Base-by-base conservation (phyloP, 164 flowering plant genomes). In the Liriodendron chinense region DNA sequence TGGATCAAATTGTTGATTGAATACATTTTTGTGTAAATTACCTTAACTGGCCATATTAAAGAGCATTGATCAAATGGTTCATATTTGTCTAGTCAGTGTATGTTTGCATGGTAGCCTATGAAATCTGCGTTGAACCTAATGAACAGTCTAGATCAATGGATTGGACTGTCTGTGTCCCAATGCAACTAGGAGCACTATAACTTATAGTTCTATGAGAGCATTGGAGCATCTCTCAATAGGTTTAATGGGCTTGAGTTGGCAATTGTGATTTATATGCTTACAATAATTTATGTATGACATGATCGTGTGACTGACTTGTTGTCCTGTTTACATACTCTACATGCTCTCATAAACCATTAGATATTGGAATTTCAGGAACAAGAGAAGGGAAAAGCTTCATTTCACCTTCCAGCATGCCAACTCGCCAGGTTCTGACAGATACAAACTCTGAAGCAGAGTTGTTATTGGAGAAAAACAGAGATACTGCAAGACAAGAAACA, bases 391-490 rank as follows among this genome's bases (percentile, higher is more conserved):
- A 78, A 76, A 68, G 28, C 71, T 74, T 80, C 14, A 28, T 61
- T 70, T 66, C 76, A 74, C 57, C 76, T 68, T 70, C 85, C 9
- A 68, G 75, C 79, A 64, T 76, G 57, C 77, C 85, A 66, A 65
- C 77, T 72, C 77, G 74, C 79, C 77, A 66, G 63, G 56, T 64
- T 14, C 43, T 53, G 63, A 78, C 77, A 28, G 71, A 72, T 67
- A 61, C 48, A 69, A 69, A 77, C 20, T 59, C 82, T 78, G 80
- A 81, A 74, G 48, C 62, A 71, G 81, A 79, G 25, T 77, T 74
- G 68, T 78, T 80, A 63, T 25, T 69, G 56, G 89, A 83, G 75
- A 83, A 82, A 73, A 72, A 24, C 26, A 76, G 74, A 76, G 90
- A 77, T 72, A 75, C 65, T 18, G 24, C 69, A 57, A 79, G 77